These are phyloP conservation scores for Gastrolobium bilobum DNA, from an alignment of 306 rosid species.

Conservation along the genomic window DNA sequence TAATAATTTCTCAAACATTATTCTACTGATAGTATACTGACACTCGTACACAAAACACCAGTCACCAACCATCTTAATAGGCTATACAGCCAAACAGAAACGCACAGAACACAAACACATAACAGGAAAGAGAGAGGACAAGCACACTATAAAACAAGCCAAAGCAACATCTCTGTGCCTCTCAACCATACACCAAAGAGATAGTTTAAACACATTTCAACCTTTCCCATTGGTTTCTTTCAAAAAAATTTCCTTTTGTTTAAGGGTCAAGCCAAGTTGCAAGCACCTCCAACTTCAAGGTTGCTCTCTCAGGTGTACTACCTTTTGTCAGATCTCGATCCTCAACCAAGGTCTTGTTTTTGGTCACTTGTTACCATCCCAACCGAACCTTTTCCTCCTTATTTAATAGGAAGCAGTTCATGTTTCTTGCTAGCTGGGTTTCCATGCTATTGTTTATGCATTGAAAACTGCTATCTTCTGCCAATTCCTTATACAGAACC, in stretches of 20 bases:
- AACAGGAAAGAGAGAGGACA: neutral
- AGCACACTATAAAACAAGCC: constrained; percentile 45
- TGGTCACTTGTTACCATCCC: neutral
- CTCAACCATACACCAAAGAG: constrained; percentile 33
- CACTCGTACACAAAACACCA: neutral
- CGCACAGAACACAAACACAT: neutral
- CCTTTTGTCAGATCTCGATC: constrained; percentile 62
- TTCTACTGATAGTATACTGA: neutral
- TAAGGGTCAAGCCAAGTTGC: neutral
- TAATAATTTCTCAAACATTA: too few relatives aligned
- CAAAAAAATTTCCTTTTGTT: too few relatives aligned
- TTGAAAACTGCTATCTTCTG: constrained; percentile 42
- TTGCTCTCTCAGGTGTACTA: constrained; percentile 43
- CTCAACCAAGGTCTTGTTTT: constrained; percentile 22
- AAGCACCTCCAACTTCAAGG: constrained; percentile 31
- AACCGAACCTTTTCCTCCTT: constrained; percentile 9
- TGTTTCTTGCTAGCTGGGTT: constrained; percentile 43
- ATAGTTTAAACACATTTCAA: neutral
- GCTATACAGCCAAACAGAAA: constrained; percentile 22
- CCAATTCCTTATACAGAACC: constrained; percentile 46
- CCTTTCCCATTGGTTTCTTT: constrained; percentile 19
- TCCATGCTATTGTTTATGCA: constrained; percentile 32
- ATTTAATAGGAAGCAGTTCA: neutral
- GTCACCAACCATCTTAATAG: neutral
- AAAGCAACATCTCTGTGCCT: constrained; percentile 26